phyloP scores from a whole-genome alignment of 225 moss, liverwort and hornwort species.

The Rhytidiadelphus loreus region DNA sequence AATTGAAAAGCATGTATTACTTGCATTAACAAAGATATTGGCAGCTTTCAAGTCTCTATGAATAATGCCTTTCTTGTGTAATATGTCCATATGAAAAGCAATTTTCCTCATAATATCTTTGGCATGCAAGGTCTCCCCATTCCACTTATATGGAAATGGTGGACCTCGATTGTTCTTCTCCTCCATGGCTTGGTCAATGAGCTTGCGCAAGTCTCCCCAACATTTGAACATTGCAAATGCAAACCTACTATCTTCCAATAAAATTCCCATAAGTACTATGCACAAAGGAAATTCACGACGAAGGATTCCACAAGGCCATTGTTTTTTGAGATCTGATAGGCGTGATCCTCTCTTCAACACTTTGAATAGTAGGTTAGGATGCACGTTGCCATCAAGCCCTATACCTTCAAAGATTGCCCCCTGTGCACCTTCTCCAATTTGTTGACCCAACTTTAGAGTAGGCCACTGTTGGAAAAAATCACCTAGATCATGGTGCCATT shows the following conservation, averaged over 20 bases:
- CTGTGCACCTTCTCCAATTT: not conserved
- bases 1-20: not conserved
- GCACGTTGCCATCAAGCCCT: accelerated
- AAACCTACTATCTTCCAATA: not conserved
- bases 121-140: accelerated
- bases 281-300: accelerated
- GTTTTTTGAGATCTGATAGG: not conserved
- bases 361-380: not conserved
- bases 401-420: not conserved
- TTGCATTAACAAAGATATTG: not conserved
- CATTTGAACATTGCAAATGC: accelerated
- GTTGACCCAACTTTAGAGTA: not conserved
- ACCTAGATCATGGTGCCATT: accelerated
- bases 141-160: not conserved
- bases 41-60: not conserved
- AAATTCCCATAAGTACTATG: accelerated
- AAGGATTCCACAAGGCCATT: not conserved
- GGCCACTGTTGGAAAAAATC: accelerated
- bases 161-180: not conserved
- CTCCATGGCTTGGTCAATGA: not conserved
- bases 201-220: not conserved
- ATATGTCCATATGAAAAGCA: not conserved
- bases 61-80: not conserved
- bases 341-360: not conserved
- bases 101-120: accelerated